Evolutionary conservation across 371 early-diverging fungal genomes (phyloP), one percentile per base, ranked within the genome.

Genomic region (Circinella minor): DNA sequence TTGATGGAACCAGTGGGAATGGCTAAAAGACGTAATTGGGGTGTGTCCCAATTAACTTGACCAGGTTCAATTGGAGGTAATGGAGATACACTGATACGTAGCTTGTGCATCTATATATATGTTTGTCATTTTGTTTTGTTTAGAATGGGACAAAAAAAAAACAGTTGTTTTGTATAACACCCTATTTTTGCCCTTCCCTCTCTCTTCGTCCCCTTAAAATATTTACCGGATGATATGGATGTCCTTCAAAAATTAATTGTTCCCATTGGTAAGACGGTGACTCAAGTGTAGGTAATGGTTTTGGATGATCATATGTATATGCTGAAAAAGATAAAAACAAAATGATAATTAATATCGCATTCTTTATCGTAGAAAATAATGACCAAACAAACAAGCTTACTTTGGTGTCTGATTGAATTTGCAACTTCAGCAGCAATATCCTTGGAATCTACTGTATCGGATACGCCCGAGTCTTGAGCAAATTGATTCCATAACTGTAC

Each of bases 221-320:
- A 43, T 9, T 43, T 86, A 89, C 88, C 10, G 93, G 93, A 71
- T 93, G 93, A 0, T 90, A 89, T 20, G 91, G 88, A 70, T 93
- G 93, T 17, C 93, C 93, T 71, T 93, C 93, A 13, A 90, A 74
- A 18, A 92, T 81, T 51, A 83, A 77, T 70, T 90, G 90, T 69
- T 93, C 93, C 93, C 93, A 93, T 62, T 88, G 85, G n/a, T 89
- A 73, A 6, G 82, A 75, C 8, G 87, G 74, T 2, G 81, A 80
- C 3, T 70, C 48, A 27, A 90, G 71, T 36, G 72, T 73, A n/a
- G 88, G 92, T 3, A 78, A 61, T 1, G 81, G 69, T n/a, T 80
- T 81, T 51, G 83, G 86, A 65, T 84, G 73, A 63, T 77, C 78
- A 74, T 88, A 92, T 4, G 89, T 84, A 49, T 81, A 70, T n/a